Evolutionary conservation across 805 yeast species (phyloP), one percentile per base, ranked within the genome.

Genomic region (Myxozyma monticola): DNA sequence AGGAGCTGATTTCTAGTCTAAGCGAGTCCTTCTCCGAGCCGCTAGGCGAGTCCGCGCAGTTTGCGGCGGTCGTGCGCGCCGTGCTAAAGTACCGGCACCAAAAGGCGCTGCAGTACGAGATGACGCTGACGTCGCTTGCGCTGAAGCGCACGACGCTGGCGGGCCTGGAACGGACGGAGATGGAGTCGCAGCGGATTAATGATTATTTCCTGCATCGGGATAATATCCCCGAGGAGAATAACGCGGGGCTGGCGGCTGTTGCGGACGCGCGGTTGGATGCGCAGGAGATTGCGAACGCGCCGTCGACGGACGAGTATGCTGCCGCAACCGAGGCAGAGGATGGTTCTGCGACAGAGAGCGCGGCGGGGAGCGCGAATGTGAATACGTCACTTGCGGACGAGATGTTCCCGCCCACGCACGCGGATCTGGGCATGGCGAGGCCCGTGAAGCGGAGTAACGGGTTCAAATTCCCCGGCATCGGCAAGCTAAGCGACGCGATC

Each of bases 21-120:
- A 79, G 78, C 44, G 75, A 80, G 1, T 79, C 79, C 47, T 83
- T 82, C 60, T 75, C 80, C 6, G 88, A 83, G 62, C 88, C 88
- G 2, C 67, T 83, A 40, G 83, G 83, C 1, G 88, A 84, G 62
- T 78, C 81, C n/a, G 87, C 81, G 1, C 87, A 83, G 61, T 77
- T 78, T 63, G 78, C 85, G 0, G 66, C 72, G 2, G 80, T 81
- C 2, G 76, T 83, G 12, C 74, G 81, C 37, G 71, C 74, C 15
- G 82, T 87, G 2, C 67, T 80, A 21, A 79, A 78, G 56, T 88
- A 79, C 64, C 78, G 86, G 48, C 75, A 76, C 45, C 70, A 77
- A 57, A 81, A 83, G 57, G 76, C 76, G 15, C 64, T 76, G 29
- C 87, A 82, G 62, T 70, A 72, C 39, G 80, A 74, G 45, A 64